phyloP scores from a whole-genome alignment of 805 yeast genomes.

The Starmerella kuoi region DNA sequence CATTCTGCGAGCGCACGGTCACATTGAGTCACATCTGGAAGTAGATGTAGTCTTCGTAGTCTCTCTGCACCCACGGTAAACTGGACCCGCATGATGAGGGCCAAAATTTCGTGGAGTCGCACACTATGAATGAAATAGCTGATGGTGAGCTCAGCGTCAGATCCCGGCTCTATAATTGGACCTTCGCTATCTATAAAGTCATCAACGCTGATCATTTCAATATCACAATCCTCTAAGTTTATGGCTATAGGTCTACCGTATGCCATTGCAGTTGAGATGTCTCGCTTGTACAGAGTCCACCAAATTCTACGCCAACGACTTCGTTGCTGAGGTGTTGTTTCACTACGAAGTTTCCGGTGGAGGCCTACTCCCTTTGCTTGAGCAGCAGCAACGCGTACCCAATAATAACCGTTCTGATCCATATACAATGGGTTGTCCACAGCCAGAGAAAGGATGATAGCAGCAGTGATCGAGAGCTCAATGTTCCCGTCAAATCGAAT shows the following conservation, averaged over 20 bases:
- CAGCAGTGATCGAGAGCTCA: conserved; percentile 46
- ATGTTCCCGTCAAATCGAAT: conserved; percentile 57
- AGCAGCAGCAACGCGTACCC: conserved; percentile 58
- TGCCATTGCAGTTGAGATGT: conserved; percentile 55
- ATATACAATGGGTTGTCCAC: conserved; percentile 67
- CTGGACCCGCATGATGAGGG: conserved; percentile 55
- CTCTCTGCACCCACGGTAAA: conserved; percentile 56
- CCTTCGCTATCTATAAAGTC: conserved; percentile 36
- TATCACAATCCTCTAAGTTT: conserved; percentile 62
- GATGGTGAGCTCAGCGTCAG: conserved; percentile 32
- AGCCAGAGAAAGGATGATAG: conserved; percentile 50
- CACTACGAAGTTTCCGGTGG: conserved; percentile 36
- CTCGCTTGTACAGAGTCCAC: conserved; percentile 69
- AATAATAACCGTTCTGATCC: conserved; percentile 51
- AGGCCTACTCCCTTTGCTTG: conserved; percentile 68
- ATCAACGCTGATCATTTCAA: conserved; percentile 52
- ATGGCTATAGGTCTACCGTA: conserved; percentile 62
- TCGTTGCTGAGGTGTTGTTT: conserved; percentile 32
- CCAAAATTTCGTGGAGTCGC: conserved; percentile 58
- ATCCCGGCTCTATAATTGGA: conserved; percentile 31
- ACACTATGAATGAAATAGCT: conserved; percentile 47
- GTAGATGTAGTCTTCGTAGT: conserved; percentile 32
- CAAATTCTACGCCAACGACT: conserved; percentile 40
- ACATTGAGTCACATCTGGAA: conserved; percentile 46
- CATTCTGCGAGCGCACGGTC: conserved; percentile 68